phyloP scores from a whole-genome alignment of 2,329 filamentous ascomycete genomes.

The Phialocephala sp. region DNA sequence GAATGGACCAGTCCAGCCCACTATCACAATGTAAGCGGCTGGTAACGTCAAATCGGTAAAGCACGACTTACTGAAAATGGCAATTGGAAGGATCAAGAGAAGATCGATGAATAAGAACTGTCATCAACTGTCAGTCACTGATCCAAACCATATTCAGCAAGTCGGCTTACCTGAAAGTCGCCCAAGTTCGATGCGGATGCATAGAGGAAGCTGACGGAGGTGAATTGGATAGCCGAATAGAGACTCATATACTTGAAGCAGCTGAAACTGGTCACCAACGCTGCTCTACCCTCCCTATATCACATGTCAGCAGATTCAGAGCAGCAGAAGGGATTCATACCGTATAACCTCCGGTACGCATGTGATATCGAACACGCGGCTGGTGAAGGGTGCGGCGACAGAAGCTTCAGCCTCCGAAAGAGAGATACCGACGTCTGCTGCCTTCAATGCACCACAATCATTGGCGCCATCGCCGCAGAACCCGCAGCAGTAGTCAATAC shows the following conservation, averaged over 20 bases:
- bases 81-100: constrained; percentile 89
- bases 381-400: constrained; percentile 97
- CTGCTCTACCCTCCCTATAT: constrained; percentile 81
- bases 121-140: constrained; percentile 17
- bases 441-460: constrained; percentile 95
- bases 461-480: constrained; percentile 99
- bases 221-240: constrained; percentile 99
- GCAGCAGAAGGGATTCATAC: constrained; percentile 48
- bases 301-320: constrained; percentile 23
- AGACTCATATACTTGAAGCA: constrained; percentile 99
- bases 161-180: constrained; percentile 76
- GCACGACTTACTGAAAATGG: constrained; percentile 77
- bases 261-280: constrained; percentile 97
- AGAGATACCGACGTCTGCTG: constrained; percentile 96
- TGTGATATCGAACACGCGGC: constrained; percentile 91
- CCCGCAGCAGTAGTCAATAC: constrained; percentile 91
- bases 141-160: not conserved
- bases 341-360: constrained; percentile 92
- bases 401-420: constrained; percentile 97
- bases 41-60: not conserved
- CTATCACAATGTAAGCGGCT: constrained; percentile 58
- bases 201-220: constrained; percentile 94
- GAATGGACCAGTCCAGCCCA: constrained; percentile 95
- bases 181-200: constrained; percentile 92
- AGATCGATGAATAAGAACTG: constrained; percentile 94